Percentiles rank a stretch among this genome's conserved stretches.
Conservation (phyloP, 225 moss, liverwort and hornwort species). For the Antitrichia curtipendula region DNA sequence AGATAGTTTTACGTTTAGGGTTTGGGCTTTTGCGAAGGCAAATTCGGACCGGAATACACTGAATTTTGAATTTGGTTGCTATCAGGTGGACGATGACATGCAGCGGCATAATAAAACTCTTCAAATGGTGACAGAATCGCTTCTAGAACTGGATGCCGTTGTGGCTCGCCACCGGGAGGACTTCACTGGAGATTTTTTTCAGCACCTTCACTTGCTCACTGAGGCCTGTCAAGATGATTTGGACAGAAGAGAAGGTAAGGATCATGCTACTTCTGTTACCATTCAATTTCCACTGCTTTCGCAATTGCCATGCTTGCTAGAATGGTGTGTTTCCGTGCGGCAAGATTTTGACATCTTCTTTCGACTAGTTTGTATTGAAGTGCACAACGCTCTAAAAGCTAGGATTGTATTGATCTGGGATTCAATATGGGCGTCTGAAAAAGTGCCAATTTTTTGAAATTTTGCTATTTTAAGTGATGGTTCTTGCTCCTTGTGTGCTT, state of each 20-base stretch:
- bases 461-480: not conserved
- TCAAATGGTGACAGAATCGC: conserved; percentile 37
- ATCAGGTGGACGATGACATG: conserved; percentile 93
- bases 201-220: conserved; percentile 66
- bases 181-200: conserved; percentile 84
- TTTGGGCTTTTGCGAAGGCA: not conserved
- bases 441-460: not conserved
- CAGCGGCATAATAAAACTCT: conserved; percentile 56
- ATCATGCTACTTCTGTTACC: not conserved
- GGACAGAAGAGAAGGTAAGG: conserved; percentile 24
- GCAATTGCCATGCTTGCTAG: not conserved
- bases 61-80: not conserved
- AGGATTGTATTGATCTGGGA: not conserved
- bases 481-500: not conserved
- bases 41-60: not conserved
- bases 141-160: conserved; percentile 39
- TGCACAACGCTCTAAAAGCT: not conserved
- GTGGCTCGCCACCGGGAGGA: conserved; percentile 68
- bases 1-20: not conserved
- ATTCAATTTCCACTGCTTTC: not conserved
- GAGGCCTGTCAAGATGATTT: conserved; percentile 60
- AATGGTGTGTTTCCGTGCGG: not conserved
- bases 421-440: not conserved
- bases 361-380: not conserved
- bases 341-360: not conserved